These are phyloP conservation scores for Sarcomyxa edulis DNA, from an alignment of 768 basidiomycete species.

Conservation along the genomic window DNA sequence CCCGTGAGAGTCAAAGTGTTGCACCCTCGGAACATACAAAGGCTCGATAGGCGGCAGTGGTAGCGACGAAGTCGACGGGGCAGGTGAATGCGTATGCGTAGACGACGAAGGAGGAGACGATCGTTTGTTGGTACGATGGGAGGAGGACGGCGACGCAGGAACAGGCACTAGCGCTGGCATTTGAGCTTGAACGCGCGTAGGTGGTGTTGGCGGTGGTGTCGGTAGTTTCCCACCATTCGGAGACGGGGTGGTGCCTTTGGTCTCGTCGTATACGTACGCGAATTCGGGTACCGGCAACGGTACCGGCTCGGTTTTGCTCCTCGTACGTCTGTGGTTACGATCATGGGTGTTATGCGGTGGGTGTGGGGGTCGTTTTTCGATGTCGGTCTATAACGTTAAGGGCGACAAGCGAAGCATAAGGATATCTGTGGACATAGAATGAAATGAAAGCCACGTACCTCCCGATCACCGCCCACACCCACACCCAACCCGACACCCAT, in stretches of 20 bases:
- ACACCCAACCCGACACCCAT: conserved; percentile 7
- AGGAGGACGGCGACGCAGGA: background rate
- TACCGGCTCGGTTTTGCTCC: no score
- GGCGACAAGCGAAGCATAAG: background rate
- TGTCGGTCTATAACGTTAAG: no score
- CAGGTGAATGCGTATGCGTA: background rate
- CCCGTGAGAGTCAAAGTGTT: no score
- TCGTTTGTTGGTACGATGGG: background rate
- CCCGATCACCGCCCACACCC: conserved; percentile 16
- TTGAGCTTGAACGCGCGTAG: conserved; percentile 13
- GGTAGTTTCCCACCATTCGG: conserved; percentile 8
- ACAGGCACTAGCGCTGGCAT: background rate
- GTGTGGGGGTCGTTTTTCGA: no score
- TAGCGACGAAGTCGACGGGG: no score
- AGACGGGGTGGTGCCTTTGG: no score
- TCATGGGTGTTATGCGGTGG: no score
- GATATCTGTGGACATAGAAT: background rate
- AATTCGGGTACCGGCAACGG: no score
- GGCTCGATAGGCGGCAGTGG: no score
- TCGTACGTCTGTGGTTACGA: no score
- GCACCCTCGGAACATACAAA: no score
- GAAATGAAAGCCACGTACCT: conserved; percentile 10
- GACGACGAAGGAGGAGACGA: background rate
- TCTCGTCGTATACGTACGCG: no score
- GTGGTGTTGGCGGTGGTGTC: conserved; percentile 23